Evolutionary conservation across 2,329 filamentous ascomycete species (phyloP), one percentile per base, ranked within the genome.

Genomic region (Verticillium klebahnii): DNA sequence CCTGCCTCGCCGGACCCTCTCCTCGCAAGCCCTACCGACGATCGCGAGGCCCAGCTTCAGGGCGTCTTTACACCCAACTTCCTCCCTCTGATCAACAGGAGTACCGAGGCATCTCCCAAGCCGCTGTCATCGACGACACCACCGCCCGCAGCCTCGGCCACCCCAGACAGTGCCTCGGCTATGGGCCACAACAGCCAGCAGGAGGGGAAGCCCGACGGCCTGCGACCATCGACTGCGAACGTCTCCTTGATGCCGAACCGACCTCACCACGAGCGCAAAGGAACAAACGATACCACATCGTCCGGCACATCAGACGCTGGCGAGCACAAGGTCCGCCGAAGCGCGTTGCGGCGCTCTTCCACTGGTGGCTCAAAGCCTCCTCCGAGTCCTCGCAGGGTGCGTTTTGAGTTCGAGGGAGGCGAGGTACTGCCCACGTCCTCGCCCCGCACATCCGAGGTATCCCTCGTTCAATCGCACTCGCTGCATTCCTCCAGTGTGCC

Each of bases 51-150:
- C 69, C 85, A 88, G 67, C 82, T 89, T 65, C 81, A 82, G 65
- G 86, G 86, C 64, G 74, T 89, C 63, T 89, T 89, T 69, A 88
- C 82, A 39, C 86, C 86, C 32, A 82, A 76, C 64, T 89, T 84
- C 68, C 79, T 89, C 61, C 85, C 86, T 55, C 76, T 89, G 61
- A 80, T 89, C 60, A 86, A 87, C 66, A 52, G 19, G 19, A 77
- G 78, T 64, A 67, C 69, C 56, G 69, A 75, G 57, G 69, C 39
- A 39, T 69, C 70, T 62, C 68, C 69, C 57, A 63, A 65, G 61
- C 64, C 67, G 55, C 68, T 69, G 45, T 64, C 61, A 56, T 59
- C 68, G 60, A 19, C 45, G n/a, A 29, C 45, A 25, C 19, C 19
- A 12, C 65, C 65, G 40, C 58, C 66, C 50, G 60, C 68, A 58